Evolutionary conservation across 805 yeast species (phyloP), one percentile per base, ranked within the genome.

Genomic region (Yamadazyma nakazawae): DNA sequence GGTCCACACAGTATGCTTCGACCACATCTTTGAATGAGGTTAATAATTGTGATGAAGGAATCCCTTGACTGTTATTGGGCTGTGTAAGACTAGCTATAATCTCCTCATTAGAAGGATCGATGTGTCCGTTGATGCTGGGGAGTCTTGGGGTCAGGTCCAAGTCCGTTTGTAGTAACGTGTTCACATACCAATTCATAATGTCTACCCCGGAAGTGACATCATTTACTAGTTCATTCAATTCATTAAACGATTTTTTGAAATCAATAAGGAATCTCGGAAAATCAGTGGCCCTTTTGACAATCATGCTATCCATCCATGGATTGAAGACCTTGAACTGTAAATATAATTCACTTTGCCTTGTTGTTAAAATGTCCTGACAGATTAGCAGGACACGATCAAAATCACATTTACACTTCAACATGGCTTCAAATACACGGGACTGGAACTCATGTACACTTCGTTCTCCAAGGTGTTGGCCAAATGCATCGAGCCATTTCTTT

Each of bases 1-100:
- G 63, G 2, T 66, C 63, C 21, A 70, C 57, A 55, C 96, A 88
- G 55, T 69, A 78, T 2, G 79, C 79, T 44, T 76, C 80, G 2
- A 88, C 78, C 16, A 88, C 82, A 44, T 86, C 88, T 44, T 44
- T 52, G 30, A 52, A 52, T 10, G 46, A 47, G 11, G 49, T 67
- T 26, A 63, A 54, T 1, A 80, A 62, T 37, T 67, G 68, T 34
- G 68, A 66, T 10, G 72, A 53, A 0, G 82, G 81, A 4, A 76
- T 65, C 4, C 76, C 73, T 48, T 54, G 57, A 43, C 49, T 58
- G 14, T 14, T 13, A 7, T 10, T 14, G 21, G 19, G 14, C 12
- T 19, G n/a, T 12, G 32, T 8, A 12, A 41, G 24, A 13, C 26
- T 19, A 21, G 43, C 11, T 6, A 31, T 14, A 24, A 31, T 24